Conservation (phyloP, 75 land plant species). For the Cunninghamia lanceolata region DNA sequence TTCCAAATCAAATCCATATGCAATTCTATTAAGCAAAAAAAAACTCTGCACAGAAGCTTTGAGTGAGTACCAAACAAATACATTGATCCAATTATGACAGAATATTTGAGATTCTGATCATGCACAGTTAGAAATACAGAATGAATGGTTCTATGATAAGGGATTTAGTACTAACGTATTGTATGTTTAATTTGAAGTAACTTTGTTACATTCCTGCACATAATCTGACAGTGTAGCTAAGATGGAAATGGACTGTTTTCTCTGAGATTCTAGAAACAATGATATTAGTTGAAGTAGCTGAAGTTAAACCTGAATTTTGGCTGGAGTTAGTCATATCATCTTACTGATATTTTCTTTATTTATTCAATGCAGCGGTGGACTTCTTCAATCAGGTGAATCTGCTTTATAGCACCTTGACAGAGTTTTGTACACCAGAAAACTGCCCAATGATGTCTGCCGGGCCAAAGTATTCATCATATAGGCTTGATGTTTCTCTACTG, state of each 20-base stretch:
- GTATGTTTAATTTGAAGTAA: neutral
- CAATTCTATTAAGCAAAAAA: neutral
- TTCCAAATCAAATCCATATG: neutral
- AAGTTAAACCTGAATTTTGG: neutral
- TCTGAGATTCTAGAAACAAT: neutral
- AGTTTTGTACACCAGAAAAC: conserved; percentile 86
- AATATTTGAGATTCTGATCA: neutral
- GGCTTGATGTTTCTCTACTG: neutral
- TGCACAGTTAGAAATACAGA: neutral
- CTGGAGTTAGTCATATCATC: neutral
- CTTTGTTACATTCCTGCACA: neutral
- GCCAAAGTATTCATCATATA: conserved; percentile 57
- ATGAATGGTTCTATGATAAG: neutral
- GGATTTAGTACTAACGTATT: neutral
- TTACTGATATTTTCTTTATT: conserved; percentile 17
- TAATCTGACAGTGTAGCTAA: neutral
- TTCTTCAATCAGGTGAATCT: conserved; percentile 95
- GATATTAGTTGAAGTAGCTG: neutral
- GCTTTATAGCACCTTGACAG: conserved; percentile 87
- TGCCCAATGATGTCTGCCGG: conserved; percentile 96
- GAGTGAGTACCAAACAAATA: neutral
- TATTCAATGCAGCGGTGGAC: conserved; percentile 73
- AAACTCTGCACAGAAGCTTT: neutral
- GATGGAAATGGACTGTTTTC: neutral
- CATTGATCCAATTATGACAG: neutral